A percentile compares a stretch with the other conserved stretches of the same genome.
Evolutionary conservation across 2,329 filamentous ascomycete species (phyloP).

Genomic region (Stagonosporopsis tanaceti): DNA sequence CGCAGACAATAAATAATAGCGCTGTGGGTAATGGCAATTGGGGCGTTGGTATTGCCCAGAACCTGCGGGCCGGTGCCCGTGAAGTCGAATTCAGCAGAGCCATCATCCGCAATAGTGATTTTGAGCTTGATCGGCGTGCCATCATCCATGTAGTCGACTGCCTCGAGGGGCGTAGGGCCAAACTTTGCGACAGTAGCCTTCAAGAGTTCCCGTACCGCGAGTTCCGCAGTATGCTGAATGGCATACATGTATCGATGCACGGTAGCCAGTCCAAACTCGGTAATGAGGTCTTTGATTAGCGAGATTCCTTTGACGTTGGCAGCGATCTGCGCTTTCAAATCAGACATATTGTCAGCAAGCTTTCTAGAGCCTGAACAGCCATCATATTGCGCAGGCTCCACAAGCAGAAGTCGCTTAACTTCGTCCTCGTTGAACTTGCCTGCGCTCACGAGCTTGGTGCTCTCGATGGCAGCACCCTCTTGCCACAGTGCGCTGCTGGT

Average conservation of each 20-base stretch:
- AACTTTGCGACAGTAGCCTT: slow-evolving; percentile 24
- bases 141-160: slow-evolving; percentile 50
- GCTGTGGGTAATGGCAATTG: slow-evolving; percentile 61
- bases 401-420: slow-evolving; percentile 33
- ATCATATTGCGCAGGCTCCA: slow-evolving; percentile 46
- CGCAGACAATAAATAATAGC: slow-evolving; percentile 57
- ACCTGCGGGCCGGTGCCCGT: slow-evolving; percentile 35
- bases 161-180: slow-evolving; percentile 12
- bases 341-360: slow-evolving; percentile 43
- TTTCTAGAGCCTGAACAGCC: slow-evolving; percentile 50
- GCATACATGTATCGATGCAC: slow-evolving; percentile 38
- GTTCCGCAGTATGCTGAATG: too few relatives aligned
- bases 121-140: slow-evolving; percentile 43
- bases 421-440: slow-evolving; percentile 50
- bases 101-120: slow-evolving; percentile 9
- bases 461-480: slow-evolving; percentile 53
- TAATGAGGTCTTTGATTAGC: slow-evolving; percentile 47
- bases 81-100: slow-evolving; percentile 26
- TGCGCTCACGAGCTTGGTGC: slow-evolving; percentile 28
- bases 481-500: slow-evolving; percentile 55
- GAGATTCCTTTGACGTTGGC: slow-evolving; percentile 43
- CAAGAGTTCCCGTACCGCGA: slow-evolving; percentile 43
- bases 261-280: slow-evolving; percentile 42
- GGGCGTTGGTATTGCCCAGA: slow-evolving; percentile 49
- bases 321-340: slow-evolving; percentile 45